Percentiles rank a stretch among this genome's conserved stretches.
These are phyloP conservation scores for Cryphonectria parasitica DNA, from an alignment of 2,329 filamentous ascomycete genomes.

Conservation along the genomic window DNA sequence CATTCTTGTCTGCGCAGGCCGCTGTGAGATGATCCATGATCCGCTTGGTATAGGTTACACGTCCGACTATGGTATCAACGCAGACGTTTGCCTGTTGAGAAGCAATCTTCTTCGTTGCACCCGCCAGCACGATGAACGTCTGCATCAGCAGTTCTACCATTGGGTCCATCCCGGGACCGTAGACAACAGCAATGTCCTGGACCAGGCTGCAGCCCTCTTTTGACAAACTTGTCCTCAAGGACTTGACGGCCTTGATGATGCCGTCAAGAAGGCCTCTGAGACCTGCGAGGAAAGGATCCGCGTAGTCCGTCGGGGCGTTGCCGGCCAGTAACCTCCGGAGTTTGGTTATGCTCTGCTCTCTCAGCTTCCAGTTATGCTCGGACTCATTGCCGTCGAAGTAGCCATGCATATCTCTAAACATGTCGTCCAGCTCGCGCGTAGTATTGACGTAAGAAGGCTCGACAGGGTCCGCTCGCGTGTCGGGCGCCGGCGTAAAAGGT, in stretches of 20 bases:
- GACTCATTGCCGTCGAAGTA: conserved; percentile 87
- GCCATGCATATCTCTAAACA: conserved; percentile 78
- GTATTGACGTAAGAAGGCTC: conserved; percentile 86
- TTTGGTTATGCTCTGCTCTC: conserved; percentile 80
- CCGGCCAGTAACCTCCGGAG: conserved; percentile 80
- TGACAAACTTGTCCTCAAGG: conserved; percentile 85
- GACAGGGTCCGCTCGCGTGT: conserved; percentile 68
- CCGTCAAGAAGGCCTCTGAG: conserved; percentile 81
- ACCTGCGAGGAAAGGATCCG: conserved; percentile 68
- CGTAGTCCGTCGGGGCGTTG: conserved; percentile 79
- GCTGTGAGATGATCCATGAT: conserved; percentile 84
- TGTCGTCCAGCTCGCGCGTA: conserved; percentile 83
- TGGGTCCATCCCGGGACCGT: conserved; percentile 79
- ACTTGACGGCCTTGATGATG: conserved; percentile 82
- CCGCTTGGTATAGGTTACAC: conserved; percentile 77
- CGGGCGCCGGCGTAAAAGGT: conserved; percentile 64
- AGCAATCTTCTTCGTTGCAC: conserved; percentile 88
- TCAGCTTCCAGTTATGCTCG: conserved; percentile 87
- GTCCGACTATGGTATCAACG: conserved; percentile 79
- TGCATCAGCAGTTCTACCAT: conserved; percentile 92
- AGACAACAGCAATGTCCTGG: conserved; percentile 79
- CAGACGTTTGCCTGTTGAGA: conserved; percentile 81
- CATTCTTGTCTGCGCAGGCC: conserved; percentile 91
- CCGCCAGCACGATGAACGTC: conserved; percentile 85
- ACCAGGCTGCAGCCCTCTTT: conserved; percentile 83